Evolutionary conservation across 176 grass and related monocot genomes (phyloP).

Genomic region (Phragmites australis): DNA sequence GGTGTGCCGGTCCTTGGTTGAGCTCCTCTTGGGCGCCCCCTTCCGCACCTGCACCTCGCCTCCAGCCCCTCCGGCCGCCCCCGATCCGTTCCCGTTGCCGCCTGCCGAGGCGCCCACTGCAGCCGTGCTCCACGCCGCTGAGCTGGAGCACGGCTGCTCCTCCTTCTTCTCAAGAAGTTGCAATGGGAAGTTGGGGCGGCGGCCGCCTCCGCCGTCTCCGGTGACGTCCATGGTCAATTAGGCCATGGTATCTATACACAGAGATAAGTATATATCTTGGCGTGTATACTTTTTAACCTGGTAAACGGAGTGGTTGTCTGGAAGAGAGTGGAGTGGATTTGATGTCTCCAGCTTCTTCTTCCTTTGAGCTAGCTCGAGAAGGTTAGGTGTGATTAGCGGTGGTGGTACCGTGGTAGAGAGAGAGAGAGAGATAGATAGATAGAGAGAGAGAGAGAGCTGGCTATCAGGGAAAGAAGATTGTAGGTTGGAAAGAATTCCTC

Average conservation of each 20-base stretch:
- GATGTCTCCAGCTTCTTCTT: slow-evolving; percentile 37
- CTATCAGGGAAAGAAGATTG: slow-evolving; percentile 55
- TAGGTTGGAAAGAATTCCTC: slow-evolving; percentile 61
- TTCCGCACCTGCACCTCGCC: slow-evolving; percentile 53
- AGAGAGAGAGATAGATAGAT: slow-evolving; percentile 40
- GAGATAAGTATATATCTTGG: slow-evolving; percentile 17
- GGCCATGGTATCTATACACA: slow-evolving; percentile 47
- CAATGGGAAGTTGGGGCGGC: slow-evolving; percentile 79
- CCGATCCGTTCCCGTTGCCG: slow-evolving; percentile 48
- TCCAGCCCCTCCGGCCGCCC: neutral
- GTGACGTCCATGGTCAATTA: slow-evolving; percentile 62
- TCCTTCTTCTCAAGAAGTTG: slow-evolving; percentile 95
- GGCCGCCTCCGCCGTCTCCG: slow-evolving; percentile 60
- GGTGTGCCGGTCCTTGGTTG: slow-evolving; percentile 92
- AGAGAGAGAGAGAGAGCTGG: slow-evolving; percentile 36
- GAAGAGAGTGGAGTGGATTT: slow-evolving; percentile 50
- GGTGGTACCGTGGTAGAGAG: slow-evolving; percentile 18
- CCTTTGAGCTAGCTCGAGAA: slow-evolving; percentile 53
- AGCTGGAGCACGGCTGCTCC: slow-evolving; percentile 74
- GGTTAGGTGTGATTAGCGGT: slow-evolving; percentile 47
- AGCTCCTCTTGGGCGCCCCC: slow-evolving; percentile 65
- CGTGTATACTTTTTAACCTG: slow-evolving; percentile 26
- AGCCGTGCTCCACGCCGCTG: no score
- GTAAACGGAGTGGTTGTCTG: slow-evolving; percentile 47
- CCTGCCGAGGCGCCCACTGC: slow-evolving; percentile 40